Base-by-base conservation (phyloP, 1,139 yeast genomes). In the Geotrichum restrictum region DNA sequence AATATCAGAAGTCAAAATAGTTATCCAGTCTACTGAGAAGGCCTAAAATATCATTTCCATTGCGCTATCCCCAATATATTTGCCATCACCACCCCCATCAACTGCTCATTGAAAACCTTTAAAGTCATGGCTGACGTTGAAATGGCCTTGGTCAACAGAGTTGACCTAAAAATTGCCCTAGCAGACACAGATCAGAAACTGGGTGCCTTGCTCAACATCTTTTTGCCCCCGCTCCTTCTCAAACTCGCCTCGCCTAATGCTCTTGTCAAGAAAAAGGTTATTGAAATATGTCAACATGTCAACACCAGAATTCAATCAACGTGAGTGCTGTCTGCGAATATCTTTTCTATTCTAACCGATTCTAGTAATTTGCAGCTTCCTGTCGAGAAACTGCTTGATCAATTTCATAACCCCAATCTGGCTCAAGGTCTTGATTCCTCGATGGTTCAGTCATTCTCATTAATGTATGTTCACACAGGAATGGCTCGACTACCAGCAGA, bases 111-210 rank as follows among this genome's bases (percentile, higher is more conserved):
- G 18, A 5, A 14, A 33, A 14, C 13, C 16, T 13, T 21, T 14
- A 34, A 6, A 31, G 21, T 21, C 11, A 62, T 62, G 64, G 61
- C 64, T 3, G 68, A 64, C 45, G 60, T 64, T 21, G 73, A 69
- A 56, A 57, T 68, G 34, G 59, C 69, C 6, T 60, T 69, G 48
- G 63, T 69, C 37, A 64, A 66, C 51, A 63, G 66, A 45, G 98
- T 88, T 1, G 98, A 93, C 69, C 78, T 93, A 47, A 74, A 91
- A 49, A 75, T 93, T 42, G 94, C 95, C 0, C 71, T 93, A 47
- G 89, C 98, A 0, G 80, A 79, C 51, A 74, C 82, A 0, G 87
- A 84, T 52, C 74, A 69, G 1, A 85, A 85, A 62, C 77, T 89
- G 52, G 83, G 86, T 62, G 67, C 75, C 6, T 71, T 84, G 11